Percentiles rank a stretch among this genome's conserved stretches.
Conservation (phyloP, 768 basidiomycete genomes). For the Clavulina sp. region DNA sequence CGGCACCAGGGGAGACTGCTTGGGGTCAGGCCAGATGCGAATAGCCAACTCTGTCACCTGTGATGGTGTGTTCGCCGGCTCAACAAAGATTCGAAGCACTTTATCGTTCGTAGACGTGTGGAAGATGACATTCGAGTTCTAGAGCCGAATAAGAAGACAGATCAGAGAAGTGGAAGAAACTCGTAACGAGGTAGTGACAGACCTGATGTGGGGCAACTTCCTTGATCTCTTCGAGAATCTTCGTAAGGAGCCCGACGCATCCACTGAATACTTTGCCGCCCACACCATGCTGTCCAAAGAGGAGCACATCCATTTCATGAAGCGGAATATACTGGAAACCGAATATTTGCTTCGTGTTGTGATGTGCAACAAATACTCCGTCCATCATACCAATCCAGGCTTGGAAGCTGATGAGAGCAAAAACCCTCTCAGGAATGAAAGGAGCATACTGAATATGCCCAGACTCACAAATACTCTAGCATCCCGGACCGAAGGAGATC, state of each 20-base stretch:
- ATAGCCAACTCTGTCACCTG: no score
- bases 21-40: no score
- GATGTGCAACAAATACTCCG: constrained; percentile 75
- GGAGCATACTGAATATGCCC: neutral
- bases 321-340: constrained; percentile 89
- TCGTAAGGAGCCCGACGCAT: constrained; percentile 54
- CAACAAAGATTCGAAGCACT: no score
- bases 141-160: no score
- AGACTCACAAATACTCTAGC: constrained; percentile 67
- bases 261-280: constrained; percentile 64
- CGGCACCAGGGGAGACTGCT: no score
- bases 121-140: no score
- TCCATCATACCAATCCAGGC: constrained; percentile 95
- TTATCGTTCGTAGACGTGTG: no score
- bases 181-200: constrained; percentile 17
- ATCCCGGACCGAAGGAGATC: constrained; percentile 89
- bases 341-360: constrained; percentile 72
- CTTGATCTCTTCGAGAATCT: constrained; percentile 37
- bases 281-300: constrained; percentile 47
- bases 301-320: constrained; percentile 66
- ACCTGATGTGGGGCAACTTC: constrained; percentile 51
- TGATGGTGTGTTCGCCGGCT: no score
- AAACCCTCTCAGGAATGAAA: neutral
- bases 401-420: constrained; percentile 47
- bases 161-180: neutral